These are phyloP conservation scores for Oryza coarctata DNA, from an alignment of 176 grass and related monocot genomes.

Conservation along the genomic window DNA sequence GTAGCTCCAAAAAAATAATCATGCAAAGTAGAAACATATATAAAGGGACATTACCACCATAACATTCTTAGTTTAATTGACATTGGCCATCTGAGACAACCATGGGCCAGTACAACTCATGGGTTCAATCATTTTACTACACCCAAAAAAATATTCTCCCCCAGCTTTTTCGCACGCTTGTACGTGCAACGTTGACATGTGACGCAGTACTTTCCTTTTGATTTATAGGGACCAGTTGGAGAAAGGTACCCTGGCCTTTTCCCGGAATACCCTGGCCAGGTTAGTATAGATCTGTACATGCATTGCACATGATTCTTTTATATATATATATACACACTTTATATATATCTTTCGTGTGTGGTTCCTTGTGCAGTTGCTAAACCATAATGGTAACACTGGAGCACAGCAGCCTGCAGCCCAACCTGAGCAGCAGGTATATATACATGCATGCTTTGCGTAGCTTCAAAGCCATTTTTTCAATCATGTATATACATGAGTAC, in stretches of 20 bases:
- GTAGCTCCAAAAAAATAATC: too few relatives aligned
- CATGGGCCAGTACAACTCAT: conserved; percentile 43
- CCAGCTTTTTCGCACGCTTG: conserved; percentile 50
- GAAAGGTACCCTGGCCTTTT: conserved; percentile 71
- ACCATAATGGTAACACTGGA: conserved; percentile 50
- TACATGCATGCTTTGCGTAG: conserved; percentile 41
- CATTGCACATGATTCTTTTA: conserved; percentile 5
- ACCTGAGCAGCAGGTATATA: conserved; percentile 45
- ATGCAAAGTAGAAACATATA: not conserved
- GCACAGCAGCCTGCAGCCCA: conserved; percentile 37
- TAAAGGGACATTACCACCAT: not conserved
- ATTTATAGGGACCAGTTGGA: conserved; percentile 60
- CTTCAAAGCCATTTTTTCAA: conserved; percentile 51
- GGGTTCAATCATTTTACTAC: conserved; percentile 49
- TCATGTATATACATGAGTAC: conserved; percentile 10
- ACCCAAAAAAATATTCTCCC: conserved; percentile 43
- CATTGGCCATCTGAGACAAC: conserved; percentile 20
- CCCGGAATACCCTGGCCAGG: conserved; percentile 90
- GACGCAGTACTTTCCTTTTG: conserved; percentile 37
- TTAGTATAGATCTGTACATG: conserved; percentile 25
- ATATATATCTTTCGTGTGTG: conserved; percentile 5
- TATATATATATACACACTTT: not conserved
- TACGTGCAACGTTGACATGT: conserved; percentile 70
- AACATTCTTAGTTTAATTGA: not conserved
- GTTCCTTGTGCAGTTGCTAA: conserved; percentile 55